These are phyloP conservation scores for Amanita exitialis DNA, from an alignment of 768 basidiomycete species.

Conservation along the genomic window DNA sequence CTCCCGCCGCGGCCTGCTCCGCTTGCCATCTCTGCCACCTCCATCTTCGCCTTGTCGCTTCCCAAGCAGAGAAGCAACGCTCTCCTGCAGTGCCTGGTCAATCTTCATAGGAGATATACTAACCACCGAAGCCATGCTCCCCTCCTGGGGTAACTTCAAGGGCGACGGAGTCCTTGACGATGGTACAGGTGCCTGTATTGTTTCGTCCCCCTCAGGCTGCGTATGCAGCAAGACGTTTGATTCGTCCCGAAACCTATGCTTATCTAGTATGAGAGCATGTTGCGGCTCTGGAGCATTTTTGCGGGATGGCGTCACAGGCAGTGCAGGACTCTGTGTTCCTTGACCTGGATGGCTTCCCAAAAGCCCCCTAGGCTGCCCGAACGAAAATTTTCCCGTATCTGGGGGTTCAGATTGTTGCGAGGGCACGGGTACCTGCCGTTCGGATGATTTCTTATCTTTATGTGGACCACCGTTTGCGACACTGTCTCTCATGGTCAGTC, in stretches of 20 bases:
- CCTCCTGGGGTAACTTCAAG: slow-evolving; percentile 30
- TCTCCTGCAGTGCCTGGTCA: slow-evolving; percentile 54
- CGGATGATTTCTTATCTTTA: slow-evolving; percentile 3
- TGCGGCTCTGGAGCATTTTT: background rate
- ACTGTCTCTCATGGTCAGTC: background rate
- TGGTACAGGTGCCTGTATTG: slow-evolving; percentile 27
- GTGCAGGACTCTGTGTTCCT: background rate
- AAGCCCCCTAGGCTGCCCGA: slow-evolving; percentile 24
- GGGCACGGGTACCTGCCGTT: background rate
- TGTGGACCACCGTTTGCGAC: background rate
- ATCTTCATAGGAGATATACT: slow-evolving; percentile 32
- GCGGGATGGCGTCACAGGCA: background rate
- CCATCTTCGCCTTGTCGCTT: slow-evolving; percentile 46
- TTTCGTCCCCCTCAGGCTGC: slow-evolving; percentile 16
- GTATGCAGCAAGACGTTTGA: slow-evolving; percentile 6
- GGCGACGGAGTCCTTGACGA: slow-evolving; percentile 53
- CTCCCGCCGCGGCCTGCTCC: slow-evolving; percentile 22
- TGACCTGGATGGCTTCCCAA: slow-evolving; percentile 11
- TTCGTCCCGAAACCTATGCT: background rate
- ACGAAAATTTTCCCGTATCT: slow-evolving; percentile 11
- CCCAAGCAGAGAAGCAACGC: slow-evolving; percentile 57
- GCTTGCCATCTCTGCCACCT: slow-evolving; percentile 21
- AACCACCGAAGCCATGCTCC: slow-evolving; percentile 21
- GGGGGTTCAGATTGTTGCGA: slow-evolving; percentile 9
- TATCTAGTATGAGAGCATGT: background rate